A percentile compares a stretch with the other conserved stretches of the same genome.
phyloP scores from a whole-genome alignment of 106 monocot species.

The Acorus gramineus region DNA sequence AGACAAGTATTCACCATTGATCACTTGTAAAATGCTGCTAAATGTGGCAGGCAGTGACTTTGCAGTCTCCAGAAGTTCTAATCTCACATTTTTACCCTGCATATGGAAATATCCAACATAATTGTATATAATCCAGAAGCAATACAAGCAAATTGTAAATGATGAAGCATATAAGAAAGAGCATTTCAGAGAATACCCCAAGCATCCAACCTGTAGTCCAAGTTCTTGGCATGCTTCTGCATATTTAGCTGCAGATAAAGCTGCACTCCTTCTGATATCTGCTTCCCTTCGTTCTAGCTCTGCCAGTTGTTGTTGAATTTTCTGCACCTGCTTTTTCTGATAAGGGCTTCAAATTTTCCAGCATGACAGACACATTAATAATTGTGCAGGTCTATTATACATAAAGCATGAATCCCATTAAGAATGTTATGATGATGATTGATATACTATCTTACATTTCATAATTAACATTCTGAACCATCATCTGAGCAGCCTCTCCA shows the following conservation, averaged over 20 bases:
- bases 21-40: slow-evolving; percentile 45
- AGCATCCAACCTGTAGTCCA: slow-evolving; percentile 55
- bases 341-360: slow-evolving; percentile 51
- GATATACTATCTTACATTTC: slow-evolving; percentile 63
- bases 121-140: background rate
- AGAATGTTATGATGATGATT: too few relatives aligned
- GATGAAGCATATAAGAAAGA: too few relatives aligned
- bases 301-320: slow-evolving; percentile 86
- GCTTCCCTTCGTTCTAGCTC: slow-evolving; percentile 85
- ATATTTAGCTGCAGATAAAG: slow-evolving; percentile 86
- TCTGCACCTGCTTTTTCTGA: slow-evolving; percentile 87
- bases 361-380: too few relatives aligned
- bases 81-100: slow-evolving; percentile 78
- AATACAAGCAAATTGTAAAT: background rate
- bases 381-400: too few relatives aligned
- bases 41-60: slow-evolving; percentile 82
- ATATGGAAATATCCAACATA: slow-evolving; percentile 6
- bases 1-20: slow-evolving; percentile 52
- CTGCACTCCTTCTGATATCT: slow-evolving; percentile 83
- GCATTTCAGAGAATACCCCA: too few relatives aligned
- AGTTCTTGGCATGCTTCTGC: slow-evolving; percentile 83
- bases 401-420: too few relatives aligned
- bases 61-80: slow-evolving; percentile 81
- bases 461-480: slow-evolving; percentile 92
- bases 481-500: slow-evolving; percentile 93